Evolutionary conservation across 139 green algal genomes (phyloP), one percentile per base, ranked within the genome.

Genomic region (Edaphochlamys debaryana): DNA sequence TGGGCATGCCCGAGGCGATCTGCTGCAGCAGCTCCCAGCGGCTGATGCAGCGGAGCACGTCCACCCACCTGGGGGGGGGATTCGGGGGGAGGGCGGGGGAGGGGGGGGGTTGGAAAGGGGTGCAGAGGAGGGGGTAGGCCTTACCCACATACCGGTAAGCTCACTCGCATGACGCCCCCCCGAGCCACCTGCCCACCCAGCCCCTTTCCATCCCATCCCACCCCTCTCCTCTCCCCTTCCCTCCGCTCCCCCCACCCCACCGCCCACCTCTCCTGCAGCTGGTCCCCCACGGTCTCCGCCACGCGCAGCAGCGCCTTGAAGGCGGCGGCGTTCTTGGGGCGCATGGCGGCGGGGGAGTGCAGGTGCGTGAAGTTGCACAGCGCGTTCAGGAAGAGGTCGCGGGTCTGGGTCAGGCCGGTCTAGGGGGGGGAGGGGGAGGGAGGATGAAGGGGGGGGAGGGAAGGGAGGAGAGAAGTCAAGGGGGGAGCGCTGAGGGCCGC

Each of bases 21-120:
- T 98, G 92, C 90, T 95, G 89, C 85, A 99, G 90, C 82, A 98
- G 92, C 87, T 99, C 97, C 89, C 96, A 99, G 32, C 96, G 93
- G 30, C 92, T 97, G 67, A 99, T 94, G 86, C 95, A 98, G 72
- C 94, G 92, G 68, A 99, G 90, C 69, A 99, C 89, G 79, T 98
- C 94, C 29, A 92, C 87, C 97, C 97, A 99, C 79, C 82, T 88
- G 60, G 13, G 41, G 30, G 38, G 2, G 32, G 27, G 23, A 20
- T 29, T 27, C 3, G 60, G 20, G 19, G 30, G 7, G 60, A 67
- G 11, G 29, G 7, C 58, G 58, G 17, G 22, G n/a, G 6, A 58
- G 50, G 50, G n/a, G n/a, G n/a, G n/a, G n/a, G n/a, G n/a, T n/a
- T n/a, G n/a, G n/a, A n/a, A n/a, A n/a, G n/a, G n/a, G 50, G 15